phyloP scores from a whole-genome alignment of 1,284 basidiomycete species.

The Cryptococcus neoformans region DNA sequence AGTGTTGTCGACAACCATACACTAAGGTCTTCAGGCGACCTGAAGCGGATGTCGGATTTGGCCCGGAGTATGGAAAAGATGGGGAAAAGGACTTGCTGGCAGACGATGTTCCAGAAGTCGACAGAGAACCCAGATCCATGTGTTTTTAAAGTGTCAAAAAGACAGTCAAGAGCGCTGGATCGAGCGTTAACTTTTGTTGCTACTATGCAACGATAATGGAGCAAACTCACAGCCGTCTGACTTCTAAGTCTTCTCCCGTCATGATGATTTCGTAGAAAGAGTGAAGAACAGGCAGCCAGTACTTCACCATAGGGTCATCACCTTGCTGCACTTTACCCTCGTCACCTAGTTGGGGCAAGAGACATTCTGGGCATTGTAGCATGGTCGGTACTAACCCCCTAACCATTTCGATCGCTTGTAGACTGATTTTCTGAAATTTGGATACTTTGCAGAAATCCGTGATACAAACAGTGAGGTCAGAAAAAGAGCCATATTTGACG shows the following conservation, averaged over 20 bases:
- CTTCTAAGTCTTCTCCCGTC: constrained; percentile 99
- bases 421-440: constrained; percentile 97
- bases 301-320: constrained; percentile 86
- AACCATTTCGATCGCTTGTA: constrained; percentile 96
- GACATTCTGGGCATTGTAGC: constrained; percentile 79
- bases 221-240: constrained; percentile 77
- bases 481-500: constrained; percentile 89
- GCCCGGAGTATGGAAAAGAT: constrained; percentile 87
- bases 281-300: constrained; percentile 96
- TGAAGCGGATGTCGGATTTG: constrained; percentile 76
- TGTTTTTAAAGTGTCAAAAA: constrained; percentile 90
- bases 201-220: neutral
- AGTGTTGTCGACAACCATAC: constrained; percentile 99
- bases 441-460: constrained; percentile 99
- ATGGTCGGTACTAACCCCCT: constrained; percentile 88
- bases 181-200: neutral
- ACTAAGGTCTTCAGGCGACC: constrained; percentile 97
- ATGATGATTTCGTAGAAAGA: constrained; percentile 99
- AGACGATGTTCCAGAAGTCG: constrained; percentile 98
- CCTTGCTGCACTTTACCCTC: constrained; percentile 31
- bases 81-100: constrained; percentile 94
- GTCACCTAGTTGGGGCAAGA: constrained; percentile 49
- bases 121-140: constrained; percentile 83
- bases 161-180: constrained; percentile 83
- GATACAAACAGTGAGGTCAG: constrained; percentile 93